Conservation (phyloP, 805 yeast species). For the Starmerella vaccinii region DNA sequence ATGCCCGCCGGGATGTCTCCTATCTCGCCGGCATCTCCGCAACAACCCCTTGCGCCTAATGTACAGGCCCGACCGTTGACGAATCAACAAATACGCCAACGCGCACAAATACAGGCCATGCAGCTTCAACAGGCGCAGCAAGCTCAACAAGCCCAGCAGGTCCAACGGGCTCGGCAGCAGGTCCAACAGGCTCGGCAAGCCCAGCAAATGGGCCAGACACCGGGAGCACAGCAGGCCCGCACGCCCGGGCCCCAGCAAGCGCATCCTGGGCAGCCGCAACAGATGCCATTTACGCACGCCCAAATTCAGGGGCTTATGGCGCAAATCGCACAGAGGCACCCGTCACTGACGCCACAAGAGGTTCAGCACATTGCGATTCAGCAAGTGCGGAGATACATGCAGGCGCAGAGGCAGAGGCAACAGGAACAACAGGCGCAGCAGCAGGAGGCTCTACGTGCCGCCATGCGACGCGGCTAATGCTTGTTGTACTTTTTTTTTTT, state of each 20-base stretch:
- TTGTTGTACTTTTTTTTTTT: no score
- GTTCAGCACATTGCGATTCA: conserved; percentile 23
- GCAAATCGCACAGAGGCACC: conserved; percentile 22
- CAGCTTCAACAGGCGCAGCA: conserved; percentile 9
- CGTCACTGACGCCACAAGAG: conserved; percentile 22
- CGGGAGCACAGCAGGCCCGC: conserved; percentile 2
- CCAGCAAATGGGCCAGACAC: conserved; percentile 4
- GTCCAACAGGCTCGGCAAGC: conserved; percentile 9
- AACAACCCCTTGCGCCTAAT: background rate
- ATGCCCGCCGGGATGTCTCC: background rate
- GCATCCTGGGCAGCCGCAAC: conserved; percentile 14
- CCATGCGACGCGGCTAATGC: conserved; percentile 6
- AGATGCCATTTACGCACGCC: conserved; percentile 15
- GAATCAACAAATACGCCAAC: background rate
- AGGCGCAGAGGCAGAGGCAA: conserved; percentile 12
- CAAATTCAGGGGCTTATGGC: conserved; percentile 22
- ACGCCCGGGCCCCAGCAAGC: no score
- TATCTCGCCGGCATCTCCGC: background rate
- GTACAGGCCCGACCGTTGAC: conserved; percentile 2
- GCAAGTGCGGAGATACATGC: conserved; percentile 23
- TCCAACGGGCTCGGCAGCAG: conserved; percentile 13
- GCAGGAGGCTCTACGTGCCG: conserved; percentile 7
- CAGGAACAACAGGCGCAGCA: conserved; percentile 10
- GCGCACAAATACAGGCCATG: conserved; percentile 10
- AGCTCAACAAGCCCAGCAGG: conserved; percentile 10